Base-by-base conservation (phyloP, 148 eudicot species). In the Chenopodium suecicum region DNA sequence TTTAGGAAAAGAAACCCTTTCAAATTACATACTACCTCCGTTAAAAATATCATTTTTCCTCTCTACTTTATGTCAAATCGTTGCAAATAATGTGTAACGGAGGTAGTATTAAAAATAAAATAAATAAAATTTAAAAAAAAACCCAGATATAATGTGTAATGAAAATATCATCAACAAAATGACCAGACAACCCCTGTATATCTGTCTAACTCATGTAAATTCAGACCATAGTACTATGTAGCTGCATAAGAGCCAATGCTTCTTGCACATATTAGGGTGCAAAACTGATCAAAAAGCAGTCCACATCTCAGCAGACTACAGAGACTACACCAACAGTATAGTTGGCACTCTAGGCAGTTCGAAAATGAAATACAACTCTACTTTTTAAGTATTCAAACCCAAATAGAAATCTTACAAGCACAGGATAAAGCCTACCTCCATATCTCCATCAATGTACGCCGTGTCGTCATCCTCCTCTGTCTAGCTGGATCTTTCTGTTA, bases 391-490 rank as follows among this genome's bases (percentile, higher is more conserved):
- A 27, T 27, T 27, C 29, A 50, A 20, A 50, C 27, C 37, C 13
- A 48, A 22, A 37, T 32, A 27, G 19, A 52, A 12, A 74, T 70
- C n/a, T 19, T 46, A 74, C 12, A 75, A 19, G 60, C 44, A 70
- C 60, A 72, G 46, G 58, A 52, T 68, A 7, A 20, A 73, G 44
- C 85, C 14, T 87, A 95, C 97, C 98, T 93, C 95, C 93, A 92
- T 74, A 95, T 93, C 83, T 95, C 98, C 16, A 84, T 76, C 88
- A 93, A 81, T 63, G 97, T 95, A 66, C 89, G 91, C 79, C 87
- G 87, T 34, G 97, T 95, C 10, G 95, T 95, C 98, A 95, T 95
- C 68, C 73, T 87, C 88, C 85, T 72, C 78, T 91, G 93, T 73
- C 96, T 88, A 14, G 80, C 83, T 11, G 88, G 90, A 79, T 95